These are phyloP conservation scores for Phytophthora tentaculata DNA, from an alignment of 352 stramenopile genomes.

Conservation along the genomic window DNA sequence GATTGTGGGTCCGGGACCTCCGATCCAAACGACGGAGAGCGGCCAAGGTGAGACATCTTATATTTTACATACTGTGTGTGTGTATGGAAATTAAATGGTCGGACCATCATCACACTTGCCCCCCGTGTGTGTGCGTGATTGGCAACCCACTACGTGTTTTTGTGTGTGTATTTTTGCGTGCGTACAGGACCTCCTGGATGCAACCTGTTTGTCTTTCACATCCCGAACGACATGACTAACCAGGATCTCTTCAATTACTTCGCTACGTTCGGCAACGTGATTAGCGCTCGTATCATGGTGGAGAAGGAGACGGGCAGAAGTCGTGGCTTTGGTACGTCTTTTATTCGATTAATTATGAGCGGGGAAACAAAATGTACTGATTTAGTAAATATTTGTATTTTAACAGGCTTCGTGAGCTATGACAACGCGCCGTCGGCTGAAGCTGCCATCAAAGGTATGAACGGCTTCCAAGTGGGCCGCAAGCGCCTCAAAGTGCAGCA, in stretches of 20 bases:
- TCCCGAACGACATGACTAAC: slow-evolving; percentile 98
- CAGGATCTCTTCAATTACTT: slow-evolving; percentile 97
- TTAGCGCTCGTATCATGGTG: slow-evolving; percentile 97
- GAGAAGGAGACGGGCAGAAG: slow-evolving; percentile 96
- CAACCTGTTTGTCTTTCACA: slow-evolving; percentile 99
- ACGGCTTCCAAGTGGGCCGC: slow-evolving; percentile 95
- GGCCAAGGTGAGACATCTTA: slow-evolving; percentile 73
- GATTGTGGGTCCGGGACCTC: slow-evolving; percentile 81
- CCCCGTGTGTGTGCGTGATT: slow-evolving; percentile 49
- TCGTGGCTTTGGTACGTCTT: slow-evolving; percentile 91
- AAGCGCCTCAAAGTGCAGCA: slow-evolving; percentile 97
- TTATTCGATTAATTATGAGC: too few relatives aligned
- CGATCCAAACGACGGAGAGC: slow-evolving; percentile 90
- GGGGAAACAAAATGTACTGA: slow-evolving; percentile 11
- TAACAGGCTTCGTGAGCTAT: slow-evolving; percentile 96
- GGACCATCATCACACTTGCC: slow-evolving; percentile 40
- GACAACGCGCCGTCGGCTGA: slow-evolving; percentile 93
- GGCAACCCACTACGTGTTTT: slow-evolving; percentile 41
- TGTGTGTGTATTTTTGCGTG: slow-evolving; percentile 36
- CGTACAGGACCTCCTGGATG: slow-evolving; percentile 91
- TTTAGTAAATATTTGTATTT: background rate
- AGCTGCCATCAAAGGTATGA: slow-evolving; percentile 95
- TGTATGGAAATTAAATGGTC: slow-evolving; percentile 52
- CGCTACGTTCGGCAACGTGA: slow-evolving; percentile 94
- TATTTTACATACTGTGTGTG: slow-evolving; percentile 38